These are phyloP conservation scores for Backusella mclennaniae DNA, from an alignment of 192 early-diverging fungal genomes.

Conservation along the genomic window DNA sequence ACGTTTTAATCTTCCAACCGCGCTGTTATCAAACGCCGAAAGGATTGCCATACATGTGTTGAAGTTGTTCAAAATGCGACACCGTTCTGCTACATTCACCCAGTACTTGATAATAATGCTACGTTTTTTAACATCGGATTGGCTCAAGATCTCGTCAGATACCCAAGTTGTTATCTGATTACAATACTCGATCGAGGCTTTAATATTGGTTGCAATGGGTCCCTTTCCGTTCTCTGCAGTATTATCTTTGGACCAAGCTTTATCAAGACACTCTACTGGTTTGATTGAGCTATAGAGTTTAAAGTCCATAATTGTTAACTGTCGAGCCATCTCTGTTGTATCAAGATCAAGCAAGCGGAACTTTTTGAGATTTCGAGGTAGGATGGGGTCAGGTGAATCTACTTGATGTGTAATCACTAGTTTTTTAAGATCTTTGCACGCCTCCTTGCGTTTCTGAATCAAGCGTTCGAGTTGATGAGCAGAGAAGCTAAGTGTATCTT, in stretches of 20 bases:
- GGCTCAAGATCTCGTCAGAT: slow-evolving; percentile 74
- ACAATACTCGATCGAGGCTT: slow-evolving; percentile 81
- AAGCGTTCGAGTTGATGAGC: slow-evolving; percentile 71
- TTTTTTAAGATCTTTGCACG: slow-evolving; percentile 54
- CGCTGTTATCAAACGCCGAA: slow-evolving; percentile 84
- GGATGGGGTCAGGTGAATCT: slow-evolving; percentile 72
- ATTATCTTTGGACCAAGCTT: slow-evolving; percentile 77
- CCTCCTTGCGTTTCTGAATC: slow-evolving; percentile 70
- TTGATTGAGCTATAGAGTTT: slow-evolving; percentile 79
- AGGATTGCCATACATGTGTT: slow-evolving; percentile 90
- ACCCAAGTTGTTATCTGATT: slow-evolving; percentile 91
- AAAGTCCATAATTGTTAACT: slow-evolving; percentile 93
- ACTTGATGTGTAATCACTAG: slow-evolving; percentile 63
- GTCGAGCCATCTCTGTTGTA: slow-evolving; percentile 89
- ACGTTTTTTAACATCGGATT: slow-evolving; percentile 81
- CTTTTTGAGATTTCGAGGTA: slow-evolving; percentile 76
- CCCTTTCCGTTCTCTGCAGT: slow-evolving; percentile 51
- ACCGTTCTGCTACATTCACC: slow-evolving; percentile 80
- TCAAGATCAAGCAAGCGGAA: slow-evolving; percentile 88
- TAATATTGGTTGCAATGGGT: slow-evolving; percentile 78
- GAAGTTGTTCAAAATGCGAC: slow-evolving; percentile 90
- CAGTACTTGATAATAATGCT: slow-evolving; percentile 78
- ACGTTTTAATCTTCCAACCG: slow-evolving; percentile 84
- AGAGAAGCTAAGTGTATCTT: slow-evolving; percentile 66
- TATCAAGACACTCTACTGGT: slow-evolving; percentile 86